Evolutionary conservation across 805 yeast genomes (phyloP), one percentile per base, ranked within the genome.

Genomic region (Danielia oregonensis): DNA sequence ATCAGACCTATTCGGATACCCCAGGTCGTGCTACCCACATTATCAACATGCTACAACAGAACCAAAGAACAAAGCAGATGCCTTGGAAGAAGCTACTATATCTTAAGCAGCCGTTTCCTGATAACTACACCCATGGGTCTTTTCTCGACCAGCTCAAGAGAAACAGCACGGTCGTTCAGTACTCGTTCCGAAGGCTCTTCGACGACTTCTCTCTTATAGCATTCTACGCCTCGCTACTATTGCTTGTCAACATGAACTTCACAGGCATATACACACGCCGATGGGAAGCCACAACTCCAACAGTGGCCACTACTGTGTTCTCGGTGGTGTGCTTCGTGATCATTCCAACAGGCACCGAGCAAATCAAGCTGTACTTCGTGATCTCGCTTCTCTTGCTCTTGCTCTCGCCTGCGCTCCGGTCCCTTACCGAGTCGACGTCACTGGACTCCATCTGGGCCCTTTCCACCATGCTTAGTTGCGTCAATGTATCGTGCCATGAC

Each of bases 371-470:
- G 1, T 74, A 86, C 2, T 38, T 77, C 3, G 61, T 93, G 17
- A 80, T 89, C 9, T 70, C 81, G 2, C 74, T 89, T 39, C 74
- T 85, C 3, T 63, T 89, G 26, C 64, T 87, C 26, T 79, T 93
- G 1, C 66, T 91, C 27, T 84, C 97, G 0, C 98, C 98, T 0
- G 91, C 93, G 1, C 70, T 93, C 32, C 83, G 86, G 47, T 87
- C 96, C 0, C 68, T 93, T 27, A 87, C 96, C 0, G 78, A 79
- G 49, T 83, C 96, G 0, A 87, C 96, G 0, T 78, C 96, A 0
- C 82, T 93, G 0, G 97, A 93, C 62, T 86, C 96, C 11, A 87
- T 93, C 40, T 91, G 97, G 97, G 88, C 95, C 0, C 59, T 93
- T 4, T 77, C 94, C 6, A 78, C 82, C 30, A 82, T 96, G 79